Conservation (phyloP, 1,139 yeast species). For the Pichia norvegensis region DNA sequence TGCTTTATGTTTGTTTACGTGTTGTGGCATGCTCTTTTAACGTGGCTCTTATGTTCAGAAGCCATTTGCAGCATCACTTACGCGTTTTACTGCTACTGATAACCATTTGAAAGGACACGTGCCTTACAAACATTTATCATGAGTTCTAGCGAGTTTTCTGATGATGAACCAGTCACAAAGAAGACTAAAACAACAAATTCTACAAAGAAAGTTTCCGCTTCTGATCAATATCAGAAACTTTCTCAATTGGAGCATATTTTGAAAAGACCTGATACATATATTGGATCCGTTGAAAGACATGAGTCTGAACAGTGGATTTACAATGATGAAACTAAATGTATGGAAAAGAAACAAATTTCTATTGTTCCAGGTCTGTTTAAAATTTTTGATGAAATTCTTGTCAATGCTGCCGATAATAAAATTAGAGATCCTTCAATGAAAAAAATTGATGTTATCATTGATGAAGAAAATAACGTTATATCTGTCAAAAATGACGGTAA, state of each 20-base stretch:
- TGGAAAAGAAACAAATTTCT: slow-evolving; percentile 63
- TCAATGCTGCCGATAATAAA: slow-evolving; percentile 97
- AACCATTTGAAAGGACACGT: not conserved
- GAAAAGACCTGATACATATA: slow-evolving; percentile 95
- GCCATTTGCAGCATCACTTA: not conserved
- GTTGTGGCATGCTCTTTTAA: not conserved
- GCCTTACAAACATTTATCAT: not conserved
- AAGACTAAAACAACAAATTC: slow-evolving; percentile 1
- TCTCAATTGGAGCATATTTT: slow-evolving; percentile 94
- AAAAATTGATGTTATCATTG: slow-evolving; percentile 70
- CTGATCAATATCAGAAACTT: slow-evolving; percentile 86
- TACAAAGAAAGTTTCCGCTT: slow-evolving; percentile 33
- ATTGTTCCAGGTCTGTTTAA: slow-evolving; percentile 95
- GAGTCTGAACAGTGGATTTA: slow-evolving; percentile 81
- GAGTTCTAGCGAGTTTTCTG: slow-evolving; percentile 6
- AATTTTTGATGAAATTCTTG: slow-evolving; percentile 94
- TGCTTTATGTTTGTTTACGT: not conserved
- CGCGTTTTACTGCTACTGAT: not conserved
- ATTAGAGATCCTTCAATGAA: slow-evolving; percentile 91
- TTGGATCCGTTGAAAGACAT: slow-evolving; percentile 86
- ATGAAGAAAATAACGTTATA: slow-evolving; percentile 65
- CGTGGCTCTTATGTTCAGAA: not conserved
- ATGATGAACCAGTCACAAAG: slow-evolving; percentile 6
- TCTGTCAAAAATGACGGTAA: slow-evolving; percentile 87
- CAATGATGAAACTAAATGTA: slow-evolving; percentile 59